Percentiles rank a stretch among this genome's conserved stretches.
Conservation (phyloP, 352 stramenopile genomes). For the Globisporangium nagaii region DNA sequence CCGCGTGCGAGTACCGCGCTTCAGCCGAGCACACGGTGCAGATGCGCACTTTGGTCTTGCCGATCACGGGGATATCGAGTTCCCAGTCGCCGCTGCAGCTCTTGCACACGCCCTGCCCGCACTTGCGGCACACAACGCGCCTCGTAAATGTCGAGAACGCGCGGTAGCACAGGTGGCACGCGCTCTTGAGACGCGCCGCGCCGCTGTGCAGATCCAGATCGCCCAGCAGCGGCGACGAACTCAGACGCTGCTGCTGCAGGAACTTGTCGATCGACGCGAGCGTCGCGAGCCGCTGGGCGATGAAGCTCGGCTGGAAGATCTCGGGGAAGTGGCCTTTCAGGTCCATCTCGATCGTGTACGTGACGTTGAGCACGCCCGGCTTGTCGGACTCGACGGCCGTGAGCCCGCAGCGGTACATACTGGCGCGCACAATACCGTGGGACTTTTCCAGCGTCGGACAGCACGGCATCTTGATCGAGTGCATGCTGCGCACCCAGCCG, state of each 20-base stretch:
- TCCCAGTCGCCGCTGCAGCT: slow-evolving; percentile 78
- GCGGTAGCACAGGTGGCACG: slow-evolving; percentile 75
- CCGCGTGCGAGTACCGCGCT: slow-evolving; percentile 51
- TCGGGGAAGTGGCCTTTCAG: slow-evolving; percentile 77
- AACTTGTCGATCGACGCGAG: slow-evolving; percentile 71
- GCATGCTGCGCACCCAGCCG: slow-evolving; percentile 50
- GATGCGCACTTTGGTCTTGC: slow-evolving; percentile 72
- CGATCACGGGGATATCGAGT: slow-evolving; percentile 75
- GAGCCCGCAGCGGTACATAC: slow-evolving; percentile 75
- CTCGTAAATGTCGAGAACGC: slow-evolving; percentile 44
- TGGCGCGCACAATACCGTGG: slow-evolving; percentile 67
- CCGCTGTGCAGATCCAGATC: slow-evolving; percentile 59
- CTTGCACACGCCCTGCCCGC: slow-evolving; percentile 66
- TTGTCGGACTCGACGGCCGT: slow-evolving; percentile 73
- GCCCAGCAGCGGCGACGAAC: slow-evolving; percentile 64
- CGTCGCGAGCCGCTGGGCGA: slow-evolving; percentile 59
- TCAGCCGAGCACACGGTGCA: slow-evolving; percentile 80
- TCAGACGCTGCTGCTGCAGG: slow-evolving; percentile 76
- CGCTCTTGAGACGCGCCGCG: neutral
- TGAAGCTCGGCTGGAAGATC: slow-evolving; percentile 57
- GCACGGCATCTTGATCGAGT: slow-evolving; percentile 54
- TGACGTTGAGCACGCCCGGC: slow-evolving; percentile 67
- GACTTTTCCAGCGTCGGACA: slow-evolving; percentile 43
- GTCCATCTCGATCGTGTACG: slow-evolving; percentile 83
- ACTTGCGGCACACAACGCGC: slow-evolving; percentile 71